A percentile compares a stretch with the other conserved stretches of the same genome.
Evolutionary conservation across 2,329 filamentous ascomycete species (phyloP).

Genomic region (Verruconis gallopava): DNA sequence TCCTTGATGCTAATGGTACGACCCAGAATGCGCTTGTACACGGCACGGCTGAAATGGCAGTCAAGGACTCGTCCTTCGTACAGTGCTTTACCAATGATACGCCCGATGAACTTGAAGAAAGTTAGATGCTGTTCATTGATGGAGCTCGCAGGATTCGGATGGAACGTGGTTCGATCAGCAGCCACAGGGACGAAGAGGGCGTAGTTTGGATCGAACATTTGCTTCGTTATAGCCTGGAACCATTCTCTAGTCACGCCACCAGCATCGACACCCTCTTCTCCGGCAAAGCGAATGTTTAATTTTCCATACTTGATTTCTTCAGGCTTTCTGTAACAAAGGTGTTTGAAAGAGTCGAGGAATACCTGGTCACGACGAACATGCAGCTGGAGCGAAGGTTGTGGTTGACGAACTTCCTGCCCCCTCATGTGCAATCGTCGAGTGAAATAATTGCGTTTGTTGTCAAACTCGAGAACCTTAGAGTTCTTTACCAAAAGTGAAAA

Average conservation of each 20-base stretch:
- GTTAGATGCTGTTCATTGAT: constrained; percentile 92
- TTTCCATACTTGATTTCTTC: constrained; percentile 99
- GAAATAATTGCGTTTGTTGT: constrained; percentile 99
- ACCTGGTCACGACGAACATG: constrained; percentile 87
- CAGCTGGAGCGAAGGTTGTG: constrained; percentile 68
- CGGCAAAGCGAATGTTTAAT: constrained; percentile 92
- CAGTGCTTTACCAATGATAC: constrained; percentile 93
- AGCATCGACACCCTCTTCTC: constrained; percentile 94
- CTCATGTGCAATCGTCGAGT: constrained; percentile 79
- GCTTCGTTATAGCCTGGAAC: constrained; percentile 93
- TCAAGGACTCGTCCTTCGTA: constrained; percentile 94
- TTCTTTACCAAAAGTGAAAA: constrained; percentile 96
- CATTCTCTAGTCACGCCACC: constrained; percentile 96
- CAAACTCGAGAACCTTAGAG: constrained; percentile 95
- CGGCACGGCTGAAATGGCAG: constrained; percentile 96
- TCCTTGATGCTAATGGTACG: constrained; percentile 96
- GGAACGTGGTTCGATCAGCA: constrained; percentile 95
- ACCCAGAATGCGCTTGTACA: constrained; percentile 94
- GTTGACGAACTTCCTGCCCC: constrained; percentile 54
- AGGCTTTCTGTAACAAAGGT: constrained; percentile 90
- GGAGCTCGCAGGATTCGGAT: constrained; percentile 85
- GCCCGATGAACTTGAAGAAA: constrained; percentile 99
- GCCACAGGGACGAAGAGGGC: constrained; percentile 93
- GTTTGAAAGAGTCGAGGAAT: constrained; percentile 96
- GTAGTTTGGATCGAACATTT: constrained; percentile 99